Evolutionary conservation across 2,329 filamentous ascomycete genomes (phyloP).

Genomic region (Cadophora malorum): DNA sequence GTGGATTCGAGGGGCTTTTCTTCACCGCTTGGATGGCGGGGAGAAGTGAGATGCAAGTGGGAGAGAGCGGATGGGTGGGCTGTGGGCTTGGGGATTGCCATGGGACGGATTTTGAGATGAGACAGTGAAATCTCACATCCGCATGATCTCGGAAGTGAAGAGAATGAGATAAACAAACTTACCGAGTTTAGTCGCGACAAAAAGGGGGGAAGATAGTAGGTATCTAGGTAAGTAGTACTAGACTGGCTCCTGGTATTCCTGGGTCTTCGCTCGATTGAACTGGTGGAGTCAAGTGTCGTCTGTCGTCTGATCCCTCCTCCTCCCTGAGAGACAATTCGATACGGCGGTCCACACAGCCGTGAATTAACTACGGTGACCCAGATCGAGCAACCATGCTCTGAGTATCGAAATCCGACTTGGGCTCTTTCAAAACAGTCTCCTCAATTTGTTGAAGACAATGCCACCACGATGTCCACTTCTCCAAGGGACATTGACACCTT

Average conservation of each 20-base stretch:
- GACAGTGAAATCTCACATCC: background rate
- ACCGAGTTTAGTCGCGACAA: background rate
- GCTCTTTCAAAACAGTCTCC: background rate
- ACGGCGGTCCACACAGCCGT: conserved; percentile 26
- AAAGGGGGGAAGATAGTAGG: background rate
- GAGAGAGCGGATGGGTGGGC: background rate
- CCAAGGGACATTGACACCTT: conserved; percentile 43
- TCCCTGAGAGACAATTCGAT: conserved; percentile 1
- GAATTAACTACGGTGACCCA: background rate
- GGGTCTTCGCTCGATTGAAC: too few species aligned
- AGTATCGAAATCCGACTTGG: conserved; percentile 20
- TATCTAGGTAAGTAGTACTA: too few species aligned
- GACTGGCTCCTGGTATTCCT: too few species aligned
- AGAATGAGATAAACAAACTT: conserved; percentile 14
- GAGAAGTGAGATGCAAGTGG: background rate
- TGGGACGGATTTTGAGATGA: background rate
- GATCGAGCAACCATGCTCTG: background rate
- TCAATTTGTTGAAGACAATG: conserved; percentile 31
- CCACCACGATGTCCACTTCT: conserved; percentile 42
- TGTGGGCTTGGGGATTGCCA: background rate
- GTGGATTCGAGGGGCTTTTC: conserved; percentile 17
- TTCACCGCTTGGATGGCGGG: conserved; percentile 27
- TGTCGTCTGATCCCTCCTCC: background rate
- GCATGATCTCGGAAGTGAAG: background rate
- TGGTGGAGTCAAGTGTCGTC: too few species aligned